Base-by-base conservation (phyloP, 1,139 yeast genomes). In the Geotrichum cucujoidarum region DNA sequence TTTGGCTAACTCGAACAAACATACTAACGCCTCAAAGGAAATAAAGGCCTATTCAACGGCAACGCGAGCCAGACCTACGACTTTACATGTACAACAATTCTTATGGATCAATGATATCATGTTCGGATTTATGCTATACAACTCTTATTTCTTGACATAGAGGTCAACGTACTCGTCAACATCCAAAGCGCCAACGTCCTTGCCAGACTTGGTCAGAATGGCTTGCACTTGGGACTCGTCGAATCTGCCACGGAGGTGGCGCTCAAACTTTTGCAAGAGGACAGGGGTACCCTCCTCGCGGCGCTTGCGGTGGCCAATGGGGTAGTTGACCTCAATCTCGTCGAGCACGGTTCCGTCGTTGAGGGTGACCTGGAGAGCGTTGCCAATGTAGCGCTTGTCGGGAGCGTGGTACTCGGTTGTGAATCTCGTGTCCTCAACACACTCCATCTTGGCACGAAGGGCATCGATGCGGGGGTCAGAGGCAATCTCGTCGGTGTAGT, bases 241-340 rank as follows among this genome's bases (percentile, higher is more conserved):
- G 53, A 74, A 73, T 52, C 76, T 71, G 45, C 75, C 77, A 18
- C 64, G 59, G 45, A 77, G 65, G 59, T 77, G 81, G 42, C 70
- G 71, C 58, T 73, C 71, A 53, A 76, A 77, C 65, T 77, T 77
- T 47, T 67, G 60, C 47, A 74, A 62, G 53, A 78, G 60, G 16
- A 77, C 72, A 18, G 82, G 81, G 45, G 75, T 75, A 29, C 82
- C 82, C 59, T 77, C 82, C 49, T 74, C 76, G 53, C 82, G 70
- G 62, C 82, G 73, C 57, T 68, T 67, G 57, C 75, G 71, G 66
- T 77, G 82, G 13, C 82, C 82, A 53, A 77, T 74, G 53, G 82
- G 82, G 60, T 70, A 76, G 60, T 77, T 75, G 40, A 78, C 78
- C 47, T 68, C 73, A 40, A 75, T 75, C 53, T 77, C 81, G 48